These are phyloP conservation scores for Hydrangea macrophylla DNA, from an alignment of 148 eudicot genomes.

Conservation along the genomic window DNA sequence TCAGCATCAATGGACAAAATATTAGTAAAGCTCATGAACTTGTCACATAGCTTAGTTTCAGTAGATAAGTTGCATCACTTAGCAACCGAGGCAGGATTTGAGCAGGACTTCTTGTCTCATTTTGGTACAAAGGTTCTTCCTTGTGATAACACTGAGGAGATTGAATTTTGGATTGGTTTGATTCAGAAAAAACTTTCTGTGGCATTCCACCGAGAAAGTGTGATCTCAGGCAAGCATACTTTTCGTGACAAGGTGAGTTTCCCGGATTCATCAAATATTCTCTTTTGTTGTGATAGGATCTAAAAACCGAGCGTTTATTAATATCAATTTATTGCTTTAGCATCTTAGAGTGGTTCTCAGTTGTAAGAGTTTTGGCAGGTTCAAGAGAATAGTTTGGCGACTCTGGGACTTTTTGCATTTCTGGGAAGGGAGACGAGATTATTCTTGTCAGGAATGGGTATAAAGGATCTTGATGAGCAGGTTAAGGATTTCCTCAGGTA, in stretches of 20 bases:
- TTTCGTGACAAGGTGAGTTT: constrained; percentile 35
- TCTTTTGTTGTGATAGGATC: neutral
- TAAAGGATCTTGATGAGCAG: constrained; percentile 39
- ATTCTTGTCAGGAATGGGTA: constrained; percentile 35
- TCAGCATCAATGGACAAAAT: constrained; percentile 21
- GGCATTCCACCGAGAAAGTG: constrained; percentile 45
- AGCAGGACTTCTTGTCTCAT: constrained; percentile 40
- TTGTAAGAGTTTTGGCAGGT: constrained; percentile 16
- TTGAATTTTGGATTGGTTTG: constrained; percentile 53
- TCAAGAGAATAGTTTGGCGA: constrained; percentile 37
- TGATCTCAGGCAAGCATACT: constrained; percentile 25
- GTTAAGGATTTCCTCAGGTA: constrained; percentile 45
- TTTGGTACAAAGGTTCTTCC: constrained; percentile 46
- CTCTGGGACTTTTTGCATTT: constrained; percentile 46
- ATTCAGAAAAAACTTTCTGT: constrained; percentile 32
- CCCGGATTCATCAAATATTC: neutral
- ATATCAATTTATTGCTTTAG: neutral
- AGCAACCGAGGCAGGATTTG: constrained; percentile 48
- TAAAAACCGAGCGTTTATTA: too few species aligned
- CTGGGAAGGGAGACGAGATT: constrained; percentile 45
- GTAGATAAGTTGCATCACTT: constrained; percentile 34
- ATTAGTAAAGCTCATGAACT: constrained; percentile 33
- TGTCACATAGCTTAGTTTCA: constrained; percentile 33
- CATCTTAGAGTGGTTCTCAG: neutral
- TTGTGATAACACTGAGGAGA: constrained; percentile 31